These are phyloP conservation scores for Candida sojae DNA, from an alignment of 1,139 yeast genomes.

Conservation along the genomic window DNA sequence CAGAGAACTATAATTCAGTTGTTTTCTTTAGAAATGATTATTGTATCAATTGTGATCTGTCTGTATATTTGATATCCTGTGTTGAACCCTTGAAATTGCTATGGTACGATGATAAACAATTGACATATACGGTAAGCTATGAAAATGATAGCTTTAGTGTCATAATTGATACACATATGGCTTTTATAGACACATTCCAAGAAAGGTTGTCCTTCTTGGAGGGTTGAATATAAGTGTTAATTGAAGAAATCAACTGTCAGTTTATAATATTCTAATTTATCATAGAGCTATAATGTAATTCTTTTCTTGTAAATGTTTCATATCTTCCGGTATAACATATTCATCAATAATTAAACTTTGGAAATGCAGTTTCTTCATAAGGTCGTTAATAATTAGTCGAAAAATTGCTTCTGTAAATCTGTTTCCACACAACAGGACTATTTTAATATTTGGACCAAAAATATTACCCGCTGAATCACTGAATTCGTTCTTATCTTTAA, in stretches of 20 bases:
- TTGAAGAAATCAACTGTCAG: not conserved
- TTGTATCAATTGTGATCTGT: not conserved
- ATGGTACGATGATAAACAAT: not conserved
- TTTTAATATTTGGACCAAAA: not conserved
- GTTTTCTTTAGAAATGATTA: conserved; percentile 2
- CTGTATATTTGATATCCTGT: not conserved
- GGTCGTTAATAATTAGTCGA: not conserved
- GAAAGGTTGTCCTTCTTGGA: not conserved
- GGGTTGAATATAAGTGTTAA: not conserved
- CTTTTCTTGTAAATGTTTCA: not conserved
- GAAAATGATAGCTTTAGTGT: not conserved
- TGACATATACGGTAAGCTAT: not conserved
- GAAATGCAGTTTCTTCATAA: not conserved
- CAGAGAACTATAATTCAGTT: not conserved
- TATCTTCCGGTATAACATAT: not conserved
- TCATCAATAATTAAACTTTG: not conserved
- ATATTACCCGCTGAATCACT: not conserved
- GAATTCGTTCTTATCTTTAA: not conserved
- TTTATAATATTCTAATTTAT: too few relatives aligned
- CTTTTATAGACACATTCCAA: conserved; percentile 1
- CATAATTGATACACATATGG: not conserved
- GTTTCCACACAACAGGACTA: not conserved
- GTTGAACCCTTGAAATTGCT: not conserved
- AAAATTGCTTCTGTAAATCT: not conserved
- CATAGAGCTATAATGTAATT: not conserved